Conservation (phyloP, 225 moss, liverwort and hornwort species). For the Thuidium tamariscinum region DNA sequence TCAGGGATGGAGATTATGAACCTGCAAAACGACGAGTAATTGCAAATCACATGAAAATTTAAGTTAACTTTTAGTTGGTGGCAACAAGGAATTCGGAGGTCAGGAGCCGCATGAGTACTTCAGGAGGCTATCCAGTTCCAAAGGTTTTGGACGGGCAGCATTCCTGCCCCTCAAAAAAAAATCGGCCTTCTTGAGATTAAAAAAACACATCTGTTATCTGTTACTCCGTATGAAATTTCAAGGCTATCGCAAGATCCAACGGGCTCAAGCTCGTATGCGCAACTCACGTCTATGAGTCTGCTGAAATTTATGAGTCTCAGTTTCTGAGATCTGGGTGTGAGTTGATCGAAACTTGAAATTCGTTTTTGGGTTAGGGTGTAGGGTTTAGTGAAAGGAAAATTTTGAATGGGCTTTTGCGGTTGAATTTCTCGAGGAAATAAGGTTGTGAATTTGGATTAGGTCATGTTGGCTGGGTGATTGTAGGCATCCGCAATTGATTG, state of each 20-base stretch:
- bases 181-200: too few species aligned
- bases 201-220: too few species aligned
- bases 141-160: slow-evolving; percentile 11
- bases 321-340: background rate
- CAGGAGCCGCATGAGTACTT: background rate
- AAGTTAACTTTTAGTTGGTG: background rate
- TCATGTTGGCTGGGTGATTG: background rate
- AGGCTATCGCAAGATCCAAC: background rate
- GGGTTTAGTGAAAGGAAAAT: background rate
- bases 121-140: slow-evolving; percentile 15
- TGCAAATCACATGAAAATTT: background rate
- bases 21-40: background rate
- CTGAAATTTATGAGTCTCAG: background rate
- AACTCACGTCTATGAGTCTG: background rate
- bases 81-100: background rate
- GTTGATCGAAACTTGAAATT: background rate
- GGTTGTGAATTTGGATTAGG: background rate
- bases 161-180: background rate
- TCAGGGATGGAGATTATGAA: background rate
- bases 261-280: background rate
- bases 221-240: background rate
- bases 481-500: background rate
- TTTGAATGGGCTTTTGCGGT: background rate
- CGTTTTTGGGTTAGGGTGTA: background rate
- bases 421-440: background rate